Base-by-base conservation (phyloP, 2,329 filamentous ascomycete species). In the Botrytis porri region DNA sequence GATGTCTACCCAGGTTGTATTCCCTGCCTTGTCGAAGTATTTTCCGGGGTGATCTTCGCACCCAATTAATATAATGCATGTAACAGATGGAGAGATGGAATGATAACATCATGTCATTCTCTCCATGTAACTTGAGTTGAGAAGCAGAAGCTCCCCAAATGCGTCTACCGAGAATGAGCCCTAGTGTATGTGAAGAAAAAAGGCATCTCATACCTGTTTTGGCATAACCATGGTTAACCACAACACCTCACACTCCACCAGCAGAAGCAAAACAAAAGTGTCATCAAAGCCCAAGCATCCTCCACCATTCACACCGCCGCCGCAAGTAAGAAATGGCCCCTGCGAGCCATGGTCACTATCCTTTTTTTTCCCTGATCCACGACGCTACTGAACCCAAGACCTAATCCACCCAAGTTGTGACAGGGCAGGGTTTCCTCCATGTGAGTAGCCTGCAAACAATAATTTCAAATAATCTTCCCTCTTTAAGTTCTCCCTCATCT, bases 361-460 rank as follows among this genome's bases (percentile, higher is more conserved):
- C 45, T 48, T 48, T 48, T 48, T 48, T 60, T 70, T 51, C 62
- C 70, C 43, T 67, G 62, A 67, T 67, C 70, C 70, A 67, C 62
- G 70, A 41, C 37, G 39, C 62, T 67, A 67, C 51, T 39, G 12
- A 22, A 37, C 62, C 62, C 37, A 67, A 72, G 45, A 59, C 51
- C 51, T 39, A 60, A 63, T 70, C 39, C 59, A 43, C 62, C 62
- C 51, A 60, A 60, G 37, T 45, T 10, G 62, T 60, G 70, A 72
- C 70, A 71, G 60, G 39, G 57, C 71, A 67, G 73, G 69, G 65
- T 57, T 69, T 59, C 18, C 62, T 54, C 71, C 74, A 75, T 76
- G 74, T 74, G 72, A 74, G 63, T n/a, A 18, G 41, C 69, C 74
- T 74, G 73, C 74, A 71, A 73, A 74, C 48, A 73, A 73, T 73